phyloP scores from a whole-genome alignment of 129 eudicot genomes.

The Dittrichia graveolens region DNA sequence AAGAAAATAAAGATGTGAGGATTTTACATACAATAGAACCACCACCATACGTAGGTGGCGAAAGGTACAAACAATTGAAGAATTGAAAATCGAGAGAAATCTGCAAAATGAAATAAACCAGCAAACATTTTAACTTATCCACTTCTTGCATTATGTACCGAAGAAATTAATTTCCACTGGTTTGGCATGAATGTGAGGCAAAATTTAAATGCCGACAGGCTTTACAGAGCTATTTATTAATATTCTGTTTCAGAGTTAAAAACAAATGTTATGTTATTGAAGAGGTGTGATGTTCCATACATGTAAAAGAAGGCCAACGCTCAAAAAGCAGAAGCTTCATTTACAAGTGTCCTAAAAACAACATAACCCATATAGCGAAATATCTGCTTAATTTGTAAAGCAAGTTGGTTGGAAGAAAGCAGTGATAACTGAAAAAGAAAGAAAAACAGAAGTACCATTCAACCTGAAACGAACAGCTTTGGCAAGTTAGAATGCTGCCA shows the following conservation, averaged over 20 bases:
- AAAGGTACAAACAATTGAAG: slow-evolving; percentile 79
- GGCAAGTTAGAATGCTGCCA: slow-evolving; percentile 74
- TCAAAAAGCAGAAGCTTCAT: not conserved
- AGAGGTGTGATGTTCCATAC: too few relatives aligned
- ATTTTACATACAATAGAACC: slow-evolving; percentile 52
- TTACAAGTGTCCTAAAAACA: not conserved
- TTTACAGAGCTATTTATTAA: not conserved
- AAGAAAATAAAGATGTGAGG: slow-evolving; percentile 2
- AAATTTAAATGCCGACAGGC: not conserved
- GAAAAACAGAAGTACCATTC: slow-evolving; percentile 60
- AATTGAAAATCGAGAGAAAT: slow-evolving; percentile 79
- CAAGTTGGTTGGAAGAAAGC: slow-evolving; percentile 2
- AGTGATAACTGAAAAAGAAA: slow-evolving; percentile 15
- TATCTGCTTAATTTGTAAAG: not conserved
- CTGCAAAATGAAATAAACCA: slow-evolving; percentile 47
- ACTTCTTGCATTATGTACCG: not conserved
- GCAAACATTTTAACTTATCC: not conserved
- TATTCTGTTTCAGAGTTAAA: too few relatives aligned
- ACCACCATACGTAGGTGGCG: slow-evolving; percentile 44
- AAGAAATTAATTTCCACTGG: not conserved
- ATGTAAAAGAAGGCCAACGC: not conserved
- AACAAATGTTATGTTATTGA: too few relatives aligned
- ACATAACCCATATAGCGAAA: not conserved
- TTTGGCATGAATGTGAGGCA: not conserved
- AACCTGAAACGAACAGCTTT: slow-evolving; percentile 95